Percentiles rank a stretch among this genome's conserved stretches.
Evolutionary conservation across 306 rosid species (phyloP).

Genomic region (Pueraria montana): DNA sequence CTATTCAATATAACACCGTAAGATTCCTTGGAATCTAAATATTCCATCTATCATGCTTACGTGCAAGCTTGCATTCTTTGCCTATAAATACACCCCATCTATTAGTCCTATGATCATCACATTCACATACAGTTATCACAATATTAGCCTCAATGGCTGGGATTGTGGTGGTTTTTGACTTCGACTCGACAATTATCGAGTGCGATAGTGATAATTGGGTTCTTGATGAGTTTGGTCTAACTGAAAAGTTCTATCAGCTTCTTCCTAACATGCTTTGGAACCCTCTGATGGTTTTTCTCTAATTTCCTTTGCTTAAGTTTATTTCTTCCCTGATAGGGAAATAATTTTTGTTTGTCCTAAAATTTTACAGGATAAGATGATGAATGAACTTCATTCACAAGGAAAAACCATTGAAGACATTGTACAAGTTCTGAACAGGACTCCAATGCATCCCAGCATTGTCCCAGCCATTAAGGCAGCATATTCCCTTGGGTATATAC

Average conservation of each 20-base stretch:
- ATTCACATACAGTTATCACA: neutral
- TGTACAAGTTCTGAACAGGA: constrained; percentile 54
- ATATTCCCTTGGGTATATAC: constrained; percentile 59
- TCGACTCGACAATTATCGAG: constrained; percentile 71
- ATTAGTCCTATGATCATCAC: constrained; percentile 4
- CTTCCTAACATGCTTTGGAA: constrained; percentile 68
- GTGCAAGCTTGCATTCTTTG: neutral
- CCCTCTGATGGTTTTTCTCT: constrained; percentile 66
- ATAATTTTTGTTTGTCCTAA: neutral
- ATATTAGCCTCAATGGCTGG: constrained; percentile 48
- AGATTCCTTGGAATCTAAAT: constrained; percentile 34
- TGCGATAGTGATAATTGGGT: constrained; percentile 80
- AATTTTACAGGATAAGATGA: constrained; percentile 59
- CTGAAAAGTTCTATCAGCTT: constrained; percentile 60
- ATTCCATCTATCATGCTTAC: neutral
- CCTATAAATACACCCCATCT: constrained; percentile 22
- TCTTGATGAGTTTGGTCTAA: constrained; percentile 60
- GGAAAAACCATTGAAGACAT: constrained; percentile 69
- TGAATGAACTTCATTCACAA: constrained; percentile 64
- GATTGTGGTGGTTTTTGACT: constrained; percentile 68
- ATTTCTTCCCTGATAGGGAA: neutral
- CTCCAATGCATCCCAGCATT: constrained; percentile 63
- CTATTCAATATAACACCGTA: neutral
- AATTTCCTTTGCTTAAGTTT: neutral
- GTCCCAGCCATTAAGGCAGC: constrained; percentile 65